Evolutionary conservation across 169 alveolate genomes (phyloP).

Genomic region (Plasmodium cynomolgi): DNA sequence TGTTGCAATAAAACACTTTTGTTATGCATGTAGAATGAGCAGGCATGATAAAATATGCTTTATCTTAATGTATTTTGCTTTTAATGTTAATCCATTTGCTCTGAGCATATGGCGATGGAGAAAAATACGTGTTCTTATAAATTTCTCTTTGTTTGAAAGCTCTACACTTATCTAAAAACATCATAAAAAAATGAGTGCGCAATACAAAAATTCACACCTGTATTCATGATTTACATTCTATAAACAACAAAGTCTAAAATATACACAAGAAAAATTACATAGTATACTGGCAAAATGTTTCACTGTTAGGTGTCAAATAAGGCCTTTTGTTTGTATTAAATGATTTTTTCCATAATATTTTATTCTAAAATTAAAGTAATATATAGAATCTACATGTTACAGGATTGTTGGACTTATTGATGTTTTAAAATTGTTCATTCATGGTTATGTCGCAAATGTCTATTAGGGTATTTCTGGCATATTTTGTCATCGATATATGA

Average conservation of each 20-base stretch:
- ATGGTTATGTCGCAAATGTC: not conserved
- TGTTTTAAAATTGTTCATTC: not conserved
- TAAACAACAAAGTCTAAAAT: not conserved
- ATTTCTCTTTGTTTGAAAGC: not conserved
- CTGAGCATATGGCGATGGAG: not conserved
- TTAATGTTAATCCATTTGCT: not conserved
- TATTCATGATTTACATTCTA: not conserved
- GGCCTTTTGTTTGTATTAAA: not conserved
- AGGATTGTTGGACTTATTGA: not conserved
- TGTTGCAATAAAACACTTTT: not conserved
- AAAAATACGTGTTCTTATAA: not conserved
- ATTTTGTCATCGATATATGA: not conserved
- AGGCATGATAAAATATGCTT: not conserved
- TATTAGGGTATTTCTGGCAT: not conserved
- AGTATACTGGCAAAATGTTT: not conserved
- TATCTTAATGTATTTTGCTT: not conserved
- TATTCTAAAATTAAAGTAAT: not conserved
- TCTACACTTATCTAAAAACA: not conserved
- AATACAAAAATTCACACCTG: not conserved
- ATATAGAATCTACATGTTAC: not conserved
- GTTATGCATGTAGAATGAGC: not conserved
- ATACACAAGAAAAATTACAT: not conserved
- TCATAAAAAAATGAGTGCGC: not conserved
- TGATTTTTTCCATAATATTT: not conserved
- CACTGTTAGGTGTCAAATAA: not conserved